Evolutionary conservation across 805 yeast genomes (phyloP).

Genomic region (Ogataea kodamae): DNA sequence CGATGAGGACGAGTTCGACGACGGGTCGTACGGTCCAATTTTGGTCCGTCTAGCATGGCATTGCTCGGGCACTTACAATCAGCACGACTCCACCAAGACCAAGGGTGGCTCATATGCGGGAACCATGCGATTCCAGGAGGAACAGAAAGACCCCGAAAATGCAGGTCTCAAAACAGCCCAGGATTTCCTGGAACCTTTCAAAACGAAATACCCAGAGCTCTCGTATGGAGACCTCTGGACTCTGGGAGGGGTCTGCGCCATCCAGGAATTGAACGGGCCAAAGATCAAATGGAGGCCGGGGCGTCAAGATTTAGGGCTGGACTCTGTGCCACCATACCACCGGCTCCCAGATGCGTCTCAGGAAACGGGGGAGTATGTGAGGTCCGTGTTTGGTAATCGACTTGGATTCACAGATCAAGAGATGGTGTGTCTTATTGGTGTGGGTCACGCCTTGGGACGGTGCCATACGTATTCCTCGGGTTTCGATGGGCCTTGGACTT

Average conservation of each 20-base stretch:
- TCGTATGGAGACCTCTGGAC: slow-evolving; percentile 71
- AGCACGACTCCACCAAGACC: slow-evolving; percentile 37
- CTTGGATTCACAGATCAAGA: slow-evolving; percentile 48
- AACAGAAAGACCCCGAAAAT: slow-evolving; percentile 48
- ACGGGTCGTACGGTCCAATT: slow-evolving; percentile 54
- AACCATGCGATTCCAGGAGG: slow-evolving; percentile 50
- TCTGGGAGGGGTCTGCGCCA: slow-evolving; percentile 61
- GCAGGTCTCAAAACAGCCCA: slow-evolving; percentile 54
- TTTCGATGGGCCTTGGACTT: slow-evolving; percentile 89
- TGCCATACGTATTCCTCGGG: slow-evolving; percentile 60
- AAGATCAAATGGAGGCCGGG: slow-evolving; percentile 55
- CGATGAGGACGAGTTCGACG: slow-evolving; percentile 56
- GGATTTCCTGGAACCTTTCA: slow-evolving; percentile 52
- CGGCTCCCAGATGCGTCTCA: slow-evolving; percentile 48
- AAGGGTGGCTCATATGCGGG: slow-evolving; percentile 50
- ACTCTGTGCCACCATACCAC: slow-evolving; percentile 43
- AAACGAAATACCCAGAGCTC: slow-evolving; percentile 54
- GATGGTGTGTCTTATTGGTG: slow-evolving; percentile 44
- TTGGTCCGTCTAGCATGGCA: slow-evolving; percentile 50
- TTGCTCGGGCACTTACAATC: slow-evolving; percentile 46
- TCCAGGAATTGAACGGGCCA: slow-evolving; percentile 67
- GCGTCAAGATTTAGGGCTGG: slow-evolving; percentile 36
- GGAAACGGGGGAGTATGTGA: slow-evolving; percentile 42
- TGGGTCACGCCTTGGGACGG: slow-evolving; percentile 46
- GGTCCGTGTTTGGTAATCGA: slow-evolving; percentile 40